Conservation (phyloP, 2,329 filamentous ascomycete genomes). For the Cladophialophora chaetospira region DNA sequence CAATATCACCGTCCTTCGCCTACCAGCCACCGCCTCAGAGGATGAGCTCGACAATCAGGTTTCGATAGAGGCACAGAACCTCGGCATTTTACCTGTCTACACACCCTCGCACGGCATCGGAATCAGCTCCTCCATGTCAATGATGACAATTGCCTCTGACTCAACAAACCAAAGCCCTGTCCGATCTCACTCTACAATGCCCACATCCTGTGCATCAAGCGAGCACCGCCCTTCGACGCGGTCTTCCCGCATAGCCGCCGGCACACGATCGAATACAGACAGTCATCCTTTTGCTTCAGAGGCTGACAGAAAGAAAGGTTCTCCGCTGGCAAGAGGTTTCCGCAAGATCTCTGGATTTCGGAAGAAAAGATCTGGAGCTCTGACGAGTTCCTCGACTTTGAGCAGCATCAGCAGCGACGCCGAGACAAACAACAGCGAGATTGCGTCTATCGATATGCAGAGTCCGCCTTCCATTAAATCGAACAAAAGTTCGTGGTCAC, state of each 20-base stretch:
- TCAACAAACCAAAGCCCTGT: slow-evolving; percentile 26
- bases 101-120: slow-evolving; percentile 41
- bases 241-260: slow-evolving; percentile 18
- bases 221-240: slow-evolving; percentile 28
- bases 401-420: slow-evolving; percentile 26
- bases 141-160: slow-evolving; percentile 30
- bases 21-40: slow-evolving; percentile 41
- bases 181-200: slow-evolving; percentile 34
- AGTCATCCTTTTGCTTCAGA: slow-evolving; percentile 16
- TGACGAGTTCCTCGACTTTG: slow-evolving; percentile 22
- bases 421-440: slow-evolving; percentile 18
- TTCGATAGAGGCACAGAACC: slow-evolving; percentile 40
- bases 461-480: slow-evolving; percentile 28
- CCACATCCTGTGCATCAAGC: slow-evolving; percentile 31
- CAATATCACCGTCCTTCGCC: slow-evolving; percentile 40
- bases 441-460: slow-evolving; percentile 15
- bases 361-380: slow-evolving; percentile 24
- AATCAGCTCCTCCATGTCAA: slow-evolving; percentile 35
- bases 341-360: slow-evolving; percentile 32
- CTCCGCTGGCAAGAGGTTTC: slow-evolving; percentile 29
- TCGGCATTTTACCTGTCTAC: slow-evolving; percentile 43
- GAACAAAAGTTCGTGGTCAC: slow-evolving; percentile 29
- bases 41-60: slow-evolving; percentile 42
- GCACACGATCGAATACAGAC: slow-evolving; percentile 12
- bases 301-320: slow-evolving; percentile 26